phyloP scores from a whole-genome alignment of 768 basidiomycete genomes.

The Cystobasidium onofrii region DNA sequence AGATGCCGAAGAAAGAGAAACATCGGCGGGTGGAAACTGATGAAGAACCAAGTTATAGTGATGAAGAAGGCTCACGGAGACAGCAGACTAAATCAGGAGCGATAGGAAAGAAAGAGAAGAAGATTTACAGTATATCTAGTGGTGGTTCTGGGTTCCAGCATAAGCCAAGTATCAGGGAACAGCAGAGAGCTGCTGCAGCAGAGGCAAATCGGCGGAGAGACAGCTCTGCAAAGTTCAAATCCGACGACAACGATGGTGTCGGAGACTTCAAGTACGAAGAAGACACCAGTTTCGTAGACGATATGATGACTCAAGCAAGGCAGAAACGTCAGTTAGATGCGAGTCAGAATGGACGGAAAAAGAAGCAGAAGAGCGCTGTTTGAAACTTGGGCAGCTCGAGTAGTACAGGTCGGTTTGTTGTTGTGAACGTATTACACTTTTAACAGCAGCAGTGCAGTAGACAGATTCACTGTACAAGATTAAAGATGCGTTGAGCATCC shows the following conservation, averaged over 20 bases:
- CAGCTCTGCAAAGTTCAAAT: background rate
- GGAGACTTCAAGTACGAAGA: constrained; percentile 2
- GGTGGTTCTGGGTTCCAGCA: background rate
- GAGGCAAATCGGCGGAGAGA: background rate
- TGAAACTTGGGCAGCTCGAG: no score
- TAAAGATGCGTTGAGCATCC: constrained; percentile 8
- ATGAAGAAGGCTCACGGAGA: background rate
- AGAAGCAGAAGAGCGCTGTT: background rate
- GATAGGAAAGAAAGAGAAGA: background rate
- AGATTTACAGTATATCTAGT: background rate
- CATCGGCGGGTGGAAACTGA: background rate
- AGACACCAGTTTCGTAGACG: background rate
- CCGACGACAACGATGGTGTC: background rate
- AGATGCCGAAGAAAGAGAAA: background rate
- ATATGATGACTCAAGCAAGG: constrained; percentile 5
- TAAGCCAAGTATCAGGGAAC: background rate
- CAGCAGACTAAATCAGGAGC: background rate
- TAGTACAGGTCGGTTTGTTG: background rate
- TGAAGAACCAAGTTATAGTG: background rate
- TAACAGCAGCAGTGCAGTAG: no score
- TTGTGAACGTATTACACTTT: background rate
- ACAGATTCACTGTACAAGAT: background rate
- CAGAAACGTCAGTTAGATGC: background rate
- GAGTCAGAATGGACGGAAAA: background rate
- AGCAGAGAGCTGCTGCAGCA: background rate